Evolutionary conservation across 768 basidiomycete genomes (phyloP).

Genomic region (Lyophyllum shimeji): DNA sequence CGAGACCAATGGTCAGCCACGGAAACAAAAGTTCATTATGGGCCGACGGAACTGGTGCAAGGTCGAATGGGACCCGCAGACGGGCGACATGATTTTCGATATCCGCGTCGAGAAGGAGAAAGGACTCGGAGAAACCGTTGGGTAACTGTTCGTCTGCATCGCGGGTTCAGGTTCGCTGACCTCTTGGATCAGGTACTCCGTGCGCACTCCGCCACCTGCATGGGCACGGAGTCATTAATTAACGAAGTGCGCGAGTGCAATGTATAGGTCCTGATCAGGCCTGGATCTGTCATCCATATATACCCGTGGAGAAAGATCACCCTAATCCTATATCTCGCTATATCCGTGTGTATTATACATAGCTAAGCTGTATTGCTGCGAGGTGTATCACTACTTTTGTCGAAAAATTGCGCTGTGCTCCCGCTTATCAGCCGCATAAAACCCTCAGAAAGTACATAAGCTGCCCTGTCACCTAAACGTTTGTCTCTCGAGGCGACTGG

Average conservation of each 20-base stretch:
- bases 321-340: neutral
- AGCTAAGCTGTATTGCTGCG: neutral
- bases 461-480: neutral
- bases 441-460: neutral
- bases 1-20: slow-evolving; percentile 74
- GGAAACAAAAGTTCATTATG: slow-evolving; percentile 83
- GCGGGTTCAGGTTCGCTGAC: neutral
- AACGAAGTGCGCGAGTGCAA: neutral
- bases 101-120: slow-evolving; percentile 85
- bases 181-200: slow-evolving; percentile 17
- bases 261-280: neutral
- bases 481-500: slow-evolving; percentile 11
- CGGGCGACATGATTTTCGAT: slow-evolving; percentile 75
- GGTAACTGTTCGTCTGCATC: slow-evolving; percentile 45
- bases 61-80: slow-evolving; percentile 54
- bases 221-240: slow-evolving; percentile 17
- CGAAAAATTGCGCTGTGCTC: neutral
- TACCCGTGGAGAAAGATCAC: neutral
- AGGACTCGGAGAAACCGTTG: slow-evolving; percentile 77
- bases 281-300: neutral
- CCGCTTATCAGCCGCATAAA: neutral
- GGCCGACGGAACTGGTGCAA: slow-evolving; percentile 87
- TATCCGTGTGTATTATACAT: neutral
- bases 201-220: slow-evolving; percentile 21
- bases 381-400: neutral